Evolutionary conservation across 2,329 filamentous ascomycete genomes (phyloP).

Genomic region (Paramyrothecium sp.): DNA sequence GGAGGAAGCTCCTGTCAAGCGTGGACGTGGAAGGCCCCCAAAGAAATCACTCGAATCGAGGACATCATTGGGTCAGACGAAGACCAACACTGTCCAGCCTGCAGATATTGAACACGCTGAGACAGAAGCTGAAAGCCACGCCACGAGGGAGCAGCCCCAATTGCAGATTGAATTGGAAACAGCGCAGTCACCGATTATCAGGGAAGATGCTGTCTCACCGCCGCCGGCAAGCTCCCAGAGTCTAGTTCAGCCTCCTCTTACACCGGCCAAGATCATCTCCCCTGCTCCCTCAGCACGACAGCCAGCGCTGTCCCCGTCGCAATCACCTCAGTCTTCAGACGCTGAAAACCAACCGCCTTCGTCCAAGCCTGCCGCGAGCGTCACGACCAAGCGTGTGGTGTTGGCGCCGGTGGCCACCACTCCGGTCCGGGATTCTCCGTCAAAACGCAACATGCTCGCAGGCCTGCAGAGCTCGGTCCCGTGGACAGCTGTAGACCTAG

Average conservation of each 20-base stretch:
- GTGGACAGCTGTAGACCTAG: constrained; percentile 77
- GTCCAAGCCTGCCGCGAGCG: constrained; percentile 52
- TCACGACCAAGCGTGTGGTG: constrained; percentile 43
- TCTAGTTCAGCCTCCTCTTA: constrained; percentile 33
- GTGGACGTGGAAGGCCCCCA: constrained; percentile 26
- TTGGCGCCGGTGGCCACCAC: constrained; percentile 46
- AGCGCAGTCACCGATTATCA: background rate
- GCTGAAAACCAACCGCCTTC: constrained; percentile 78
- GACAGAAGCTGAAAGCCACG: background rate
- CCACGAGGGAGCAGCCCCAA: background rate
- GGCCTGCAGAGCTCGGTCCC: constrained; percentile 56
- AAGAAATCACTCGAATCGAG: constrained; percentile 26
- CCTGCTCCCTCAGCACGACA: constrained; percentile 51
- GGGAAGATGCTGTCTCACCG: constrained; percentile 12
- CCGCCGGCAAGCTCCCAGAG: constrained; percentile 11
- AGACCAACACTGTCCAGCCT: background rate
- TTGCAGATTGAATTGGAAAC: background rate
- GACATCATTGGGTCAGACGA: constrained; percentile 13
- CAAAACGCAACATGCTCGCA: constrained; percentile 56
- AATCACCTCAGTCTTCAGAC: constrained; percentile 74
- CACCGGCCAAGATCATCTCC: constrained; percentile 39
- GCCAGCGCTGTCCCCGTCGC: constrained; percentile 58
- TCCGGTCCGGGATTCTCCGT: constrained; percentile 55
- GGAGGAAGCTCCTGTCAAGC: constrained; percentile 21
- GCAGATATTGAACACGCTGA: too few relatives aligned